A percentile compares a stretch with the other conserved stretches of the same genome.
These are phyloP conservation scores for Sisymbrium altissimum DNA, from an alignment of 345 rosid species.

Conservation along the genomic window DNA sequence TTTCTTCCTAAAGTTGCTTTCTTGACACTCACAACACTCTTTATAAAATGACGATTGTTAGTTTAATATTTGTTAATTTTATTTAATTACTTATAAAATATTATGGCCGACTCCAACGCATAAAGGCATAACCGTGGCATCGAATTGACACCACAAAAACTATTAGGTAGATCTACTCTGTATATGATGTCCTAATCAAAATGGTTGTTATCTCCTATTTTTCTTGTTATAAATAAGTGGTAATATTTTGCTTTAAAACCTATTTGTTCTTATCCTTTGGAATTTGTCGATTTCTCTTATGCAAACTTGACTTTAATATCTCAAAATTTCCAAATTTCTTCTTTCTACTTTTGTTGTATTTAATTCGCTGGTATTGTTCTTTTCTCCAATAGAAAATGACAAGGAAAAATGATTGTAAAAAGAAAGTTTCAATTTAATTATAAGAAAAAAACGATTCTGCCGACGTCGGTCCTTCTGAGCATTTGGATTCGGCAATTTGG, in stretches of 20 bases:
- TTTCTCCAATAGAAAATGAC: conserved; percentile 5
- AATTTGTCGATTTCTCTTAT: background rate
- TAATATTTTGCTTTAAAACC: background rate
- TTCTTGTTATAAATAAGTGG: background rate
- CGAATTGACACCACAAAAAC: conserved; percentile 9
- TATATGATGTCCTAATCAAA: conserved; percentile 23
- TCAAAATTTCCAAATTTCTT: background rate
- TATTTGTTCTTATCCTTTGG: conserved; percentile 24
- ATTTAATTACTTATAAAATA: background rate
- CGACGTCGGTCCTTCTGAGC: background rate
- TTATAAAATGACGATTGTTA: background rate
- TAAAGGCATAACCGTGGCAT: conserved; percentile 31
- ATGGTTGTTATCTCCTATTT: background rate
- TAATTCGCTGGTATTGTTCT: background rate
- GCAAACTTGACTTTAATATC: conserved; percentile 7
- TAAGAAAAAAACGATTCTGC: background rate
- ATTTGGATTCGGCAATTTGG: background rate
- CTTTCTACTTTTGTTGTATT: background rate
- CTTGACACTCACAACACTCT: background rate
- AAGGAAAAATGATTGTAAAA: background rate
- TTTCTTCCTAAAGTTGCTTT: conserved; percentile 29
- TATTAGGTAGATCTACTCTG: background rate
- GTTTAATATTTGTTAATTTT: background rate
- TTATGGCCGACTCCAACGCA: conserved; percentile 30
- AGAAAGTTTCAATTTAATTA: background rate